A percentile compares a stretch with the other conserved stretches of the same genome.
These are phyloP conservation scores for Candida sanyiensis DNA, from an alignment of 805 yeast species.

Conservation along the genomic window DNA sequence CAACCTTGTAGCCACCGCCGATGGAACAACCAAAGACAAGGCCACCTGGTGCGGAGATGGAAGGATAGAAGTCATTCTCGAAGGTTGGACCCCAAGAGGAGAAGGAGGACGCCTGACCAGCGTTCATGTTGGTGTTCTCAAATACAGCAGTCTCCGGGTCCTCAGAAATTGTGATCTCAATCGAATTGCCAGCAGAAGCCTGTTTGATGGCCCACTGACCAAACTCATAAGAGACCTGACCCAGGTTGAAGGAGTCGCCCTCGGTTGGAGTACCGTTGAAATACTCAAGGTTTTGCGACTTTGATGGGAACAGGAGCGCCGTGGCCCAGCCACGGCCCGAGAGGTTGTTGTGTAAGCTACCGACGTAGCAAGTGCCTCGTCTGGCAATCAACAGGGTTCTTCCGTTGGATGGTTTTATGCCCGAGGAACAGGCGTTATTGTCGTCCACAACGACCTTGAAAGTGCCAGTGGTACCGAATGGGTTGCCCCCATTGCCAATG, in stretches of 20 bases:
- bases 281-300: background rate
- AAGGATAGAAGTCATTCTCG: slow-evolving; percentile 15
- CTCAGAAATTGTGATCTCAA: slow-evolving; percentile 6
- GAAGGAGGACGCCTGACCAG: slow-evolving; percentile 14
- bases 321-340: background rate
- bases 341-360: background rate
- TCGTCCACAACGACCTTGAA: slow-evolving; percentile 2
- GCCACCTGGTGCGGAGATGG: slow-evolving; percentile 18
- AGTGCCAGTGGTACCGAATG: slow-evolving; percentile 6
- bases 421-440: slow-evolving; percentile 7
- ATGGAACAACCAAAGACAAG: slow-evolving; percentile 13
- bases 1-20: slow-evolving; percentile 10
- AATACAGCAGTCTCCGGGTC: background rate
- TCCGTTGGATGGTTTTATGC: background rate
- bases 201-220: slow-evolving; percentile 11
- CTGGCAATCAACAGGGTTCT: slow-evolving; percentile 7
- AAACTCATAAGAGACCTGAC: slow-evolving; percentile 6
- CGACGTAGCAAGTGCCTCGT: slow-evolving; percentile 7
- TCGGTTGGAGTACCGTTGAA: background rate
- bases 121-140: slow-evolving; percentile 1
- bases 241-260: slow-evolving; percentile 3
- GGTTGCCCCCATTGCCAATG: slow-evolving; percentile 5
- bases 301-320: slow-evolving; percentile 4
- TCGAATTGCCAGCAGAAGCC: slow-evolving; percentile 6
- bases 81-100: slow-evolving; percentile 19